Conservation (phyloP, 495 filamentous ascomycete species). For the Aspergillus nidulans region DNA sequence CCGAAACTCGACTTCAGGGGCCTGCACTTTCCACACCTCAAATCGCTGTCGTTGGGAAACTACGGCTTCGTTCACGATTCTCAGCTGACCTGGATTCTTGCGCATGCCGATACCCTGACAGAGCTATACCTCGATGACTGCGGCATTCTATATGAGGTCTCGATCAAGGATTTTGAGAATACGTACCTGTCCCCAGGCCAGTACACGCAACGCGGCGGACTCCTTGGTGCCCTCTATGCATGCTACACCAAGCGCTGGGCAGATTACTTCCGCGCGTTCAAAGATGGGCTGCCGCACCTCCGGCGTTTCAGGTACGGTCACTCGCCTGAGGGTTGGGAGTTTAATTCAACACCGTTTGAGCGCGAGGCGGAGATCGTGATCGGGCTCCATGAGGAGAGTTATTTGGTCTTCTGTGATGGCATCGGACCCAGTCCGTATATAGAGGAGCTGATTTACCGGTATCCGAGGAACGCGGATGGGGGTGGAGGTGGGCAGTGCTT, state of each 20-base stretch:
- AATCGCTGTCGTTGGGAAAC: constrained; percentile 20
- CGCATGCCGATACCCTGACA: constrained; percentile 14
- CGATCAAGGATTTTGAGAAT: neutral
- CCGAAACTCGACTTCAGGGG: constrained; percentile 14
- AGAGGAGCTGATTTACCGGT: neutral
- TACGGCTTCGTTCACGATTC: constrained; percentile 23
- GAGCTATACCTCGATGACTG: constrained; percentile 26
- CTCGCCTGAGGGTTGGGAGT: neutral
- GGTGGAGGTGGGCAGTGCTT: neutral
- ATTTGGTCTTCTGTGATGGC: constrained; percentile 16
- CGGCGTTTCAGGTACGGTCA: constrained; percentile 20
- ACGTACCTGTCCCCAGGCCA: neutral
- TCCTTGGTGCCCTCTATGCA: neutral
- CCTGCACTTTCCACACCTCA: constrained; percentile 22
- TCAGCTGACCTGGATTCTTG: constrained; percentile 26
- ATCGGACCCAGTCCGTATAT: constrained; percentile 13
- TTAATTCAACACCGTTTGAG: constrained; percentile 15
- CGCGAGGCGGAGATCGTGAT: constrained; percentile 9
- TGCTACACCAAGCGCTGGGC: constrained; percentile 20
- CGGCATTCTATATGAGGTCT: constrained; percentile 14
- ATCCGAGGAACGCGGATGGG: neutral
- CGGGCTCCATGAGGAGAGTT: constrained; percentile 10
- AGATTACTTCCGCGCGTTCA: constrained; percentile 19
- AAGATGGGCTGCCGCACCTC: constrained; percentile 8
- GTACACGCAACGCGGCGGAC: neutral